Evolutionary conservation across 106 monocot genomes (phyloP).

Genomic region (Gastrodia elata): DNA sequence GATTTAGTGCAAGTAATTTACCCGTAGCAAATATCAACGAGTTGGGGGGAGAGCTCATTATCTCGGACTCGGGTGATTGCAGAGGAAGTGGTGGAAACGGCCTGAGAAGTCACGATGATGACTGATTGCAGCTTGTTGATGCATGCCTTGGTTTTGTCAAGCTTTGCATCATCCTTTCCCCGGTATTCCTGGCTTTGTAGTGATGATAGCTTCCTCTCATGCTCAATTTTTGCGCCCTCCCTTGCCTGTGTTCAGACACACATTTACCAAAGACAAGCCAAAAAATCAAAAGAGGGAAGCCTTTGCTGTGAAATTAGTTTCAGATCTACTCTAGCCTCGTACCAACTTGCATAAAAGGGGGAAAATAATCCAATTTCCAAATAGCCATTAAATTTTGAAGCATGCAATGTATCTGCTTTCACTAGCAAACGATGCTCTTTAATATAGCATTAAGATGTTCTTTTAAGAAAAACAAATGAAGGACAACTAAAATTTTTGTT

Average conservation of each 20-base stretch:
- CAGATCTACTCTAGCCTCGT: too few relatives aligned
- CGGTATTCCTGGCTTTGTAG: conserved; percentile 78
- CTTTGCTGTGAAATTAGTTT: too few relatives aligned
- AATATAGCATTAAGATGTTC: too few relatives aligned
- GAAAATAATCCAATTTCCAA: too few relatives aligned
- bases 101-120: conserved; percentile 82
- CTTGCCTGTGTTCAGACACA: conserved; percentile 36
- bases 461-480: too few relatives aligned
- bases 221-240: conserved; percentile 83
- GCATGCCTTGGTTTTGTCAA: conserved; percentile 77
- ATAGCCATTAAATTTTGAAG: too few relatives aligned
- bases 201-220: conserved; percentile 74
- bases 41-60: conserved; percentile 81
- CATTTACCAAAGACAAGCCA: too few relatives aligned
- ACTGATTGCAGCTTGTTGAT: conserved; percentile 71
- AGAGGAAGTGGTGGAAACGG: conserved; percentile 79
- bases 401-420: too few relatives aligned
- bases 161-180: conserved; percentile 57
- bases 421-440: too few relatives aligned
- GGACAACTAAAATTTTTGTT: too few relatives aligned
- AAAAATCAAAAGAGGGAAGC: too few relatives aligned
- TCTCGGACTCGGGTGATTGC: conserved; percentile 79
- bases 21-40: conserved; percentile 76
- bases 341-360: too few relatives aligned
- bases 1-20: conserved; percentile 13